A percentile compares a stretch with the other conserved stretches of the same genome.
Conservation (phyloP, 768 basidiomycete genomes). For the Trichaptum fuscoviolaceum region DNA sequence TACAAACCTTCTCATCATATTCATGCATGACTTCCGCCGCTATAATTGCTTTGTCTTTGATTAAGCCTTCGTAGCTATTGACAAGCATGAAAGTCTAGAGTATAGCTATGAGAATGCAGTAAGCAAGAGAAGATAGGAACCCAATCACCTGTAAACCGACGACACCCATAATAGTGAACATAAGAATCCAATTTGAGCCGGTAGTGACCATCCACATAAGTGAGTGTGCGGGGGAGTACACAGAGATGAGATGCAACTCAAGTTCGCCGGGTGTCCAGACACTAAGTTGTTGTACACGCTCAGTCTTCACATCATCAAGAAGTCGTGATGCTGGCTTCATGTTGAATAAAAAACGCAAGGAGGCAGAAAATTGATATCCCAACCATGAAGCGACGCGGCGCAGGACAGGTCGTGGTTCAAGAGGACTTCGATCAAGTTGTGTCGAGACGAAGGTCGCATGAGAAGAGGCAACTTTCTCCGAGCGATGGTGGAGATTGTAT, state of each 20-base stretch:
- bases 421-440: constrained; percentile 40
- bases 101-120: constrained; percentile 1
- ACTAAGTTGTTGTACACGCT: constrained; percentile 69
- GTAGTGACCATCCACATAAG: constrained; percentile 68
- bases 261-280: constrained; percentile 74
- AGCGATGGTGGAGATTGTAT: constrained; percentile 61
- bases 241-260: constrained; percentile 61
- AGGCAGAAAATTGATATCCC: constrained; percentile 37
- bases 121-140: constrained; percentile 5
- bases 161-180: constrained; percentile 60
- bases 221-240: constrained; percentile 77
- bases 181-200: constrained; percentile 71
- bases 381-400: constrained; percentile 38
- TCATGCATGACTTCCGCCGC: constrained; percentile 79
- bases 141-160: constrained; percentile 55
- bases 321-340: constrained; percentile 35
- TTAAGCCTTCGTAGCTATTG: constrained; percentile 51
- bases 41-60: constrained; percentile 74
- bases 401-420: constrained; percentile 39
- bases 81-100: constrained; percentile 45
- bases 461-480: constrained; percentile 64
- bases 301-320: constrained; percentile 23
- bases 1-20: constrained; percentile 70
- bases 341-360: constrained; percentile 65
- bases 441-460: constrained; percentile 58